A percentile compares a stretch with the other conserved stretches of the same genome.
phyloP scores from a whole-genome alignment of 2,329 filamentous ascomycete species.

The Balansia obtecta region DNA sequence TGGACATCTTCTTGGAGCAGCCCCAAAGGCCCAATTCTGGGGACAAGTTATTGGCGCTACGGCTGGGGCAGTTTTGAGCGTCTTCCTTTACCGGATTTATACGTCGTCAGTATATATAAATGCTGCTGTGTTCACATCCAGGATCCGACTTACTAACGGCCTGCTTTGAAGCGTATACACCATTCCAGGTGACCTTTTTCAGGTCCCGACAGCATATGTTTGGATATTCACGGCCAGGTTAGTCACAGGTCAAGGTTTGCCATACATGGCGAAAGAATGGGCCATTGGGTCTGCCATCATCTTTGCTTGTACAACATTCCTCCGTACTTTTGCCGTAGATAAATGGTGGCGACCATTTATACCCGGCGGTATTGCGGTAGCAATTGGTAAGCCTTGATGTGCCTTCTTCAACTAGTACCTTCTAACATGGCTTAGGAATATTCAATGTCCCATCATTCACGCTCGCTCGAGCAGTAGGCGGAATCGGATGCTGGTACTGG shows the following conservation, averaged over 20 bases:
- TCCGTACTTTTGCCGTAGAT: conserved; percentile 48
- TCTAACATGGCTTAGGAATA: conserved; percentile 49
- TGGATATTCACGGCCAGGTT: conserved; percentile 95
- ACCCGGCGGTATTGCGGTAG: conserved; percentile 90
- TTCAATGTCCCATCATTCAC: conserved; percentile 98
- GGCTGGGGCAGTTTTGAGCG: conserved; percentile 74
- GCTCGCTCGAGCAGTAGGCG: conserved; percentile 73
- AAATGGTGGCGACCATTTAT: conserved; percentile 61
- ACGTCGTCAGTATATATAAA: conserved; percentile 33
- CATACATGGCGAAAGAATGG: conserved; percentile 71
- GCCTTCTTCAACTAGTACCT: background rate
- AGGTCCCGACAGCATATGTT: conserved; percentile 88
- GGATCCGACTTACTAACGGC: background rate
- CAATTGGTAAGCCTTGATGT: conserved; percentile 49
- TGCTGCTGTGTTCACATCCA: background rate
- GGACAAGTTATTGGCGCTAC: conserved; percentile 87
- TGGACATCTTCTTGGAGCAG: conserved; percentile 81
- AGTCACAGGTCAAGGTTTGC: conserved; percentile 82
- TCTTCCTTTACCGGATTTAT: conserved; percentile 80
- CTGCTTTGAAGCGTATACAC: conserved; percentile 54
- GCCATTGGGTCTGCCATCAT: conserved; percentile 61
- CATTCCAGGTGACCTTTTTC: conserved; percentile 80
- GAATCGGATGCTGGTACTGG: conserved; percentile 68
- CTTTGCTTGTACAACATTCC: conserved; percentile 58
- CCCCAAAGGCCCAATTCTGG: conserved; percentile 91